phyloP scores from a whole-genome alignment of 331 rosid genomes.

The Quercus tomentella region DNA sequence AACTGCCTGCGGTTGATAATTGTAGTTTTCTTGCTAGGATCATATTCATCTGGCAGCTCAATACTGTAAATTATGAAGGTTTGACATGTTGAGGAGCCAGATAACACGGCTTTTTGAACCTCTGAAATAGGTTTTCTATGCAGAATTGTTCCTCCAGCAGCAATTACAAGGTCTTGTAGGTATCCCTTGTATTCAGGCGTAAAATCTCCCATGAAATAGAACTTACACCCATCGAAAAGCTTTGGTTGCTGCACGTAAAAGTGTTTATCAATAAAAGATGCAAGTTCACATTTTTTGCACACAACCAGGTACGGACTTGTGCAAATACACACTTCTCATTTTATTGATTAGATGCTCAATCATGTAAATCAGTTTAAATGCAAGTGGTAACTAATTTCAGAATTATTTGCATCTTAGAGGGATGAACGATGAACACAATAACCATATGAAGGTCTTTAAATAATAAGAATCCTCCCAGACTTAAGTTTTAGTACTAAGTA shows the following conservation, averaged over 20 bases:
- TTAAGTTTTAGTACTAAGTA: background rate
- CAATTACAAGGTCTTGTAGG: slow-evolving; percentile 69
- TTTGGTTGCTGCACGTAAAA: slow-evolving; percentile 69
- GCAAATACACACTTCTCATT: background rate
- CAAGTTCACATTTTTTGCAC: slow-evolving; percentile 11
- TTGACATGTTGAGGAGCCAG: slow-evolving; percentile 29
- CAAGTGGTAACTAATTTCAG: background rate
- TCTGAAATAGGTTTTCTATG: slow-evolving; percentile 73
- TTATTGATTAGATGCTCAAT: background rate
- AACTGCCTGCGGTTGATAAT: slow-evolving; percentile 34
- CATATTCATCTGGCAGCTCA: slow-evolving; percentile 58
- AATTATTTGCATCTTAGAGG: background rate
- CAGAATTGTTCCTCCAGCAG: slow-evolving; percentile 84
- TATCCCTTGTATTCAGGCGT: slow-evolving; percentile 65
- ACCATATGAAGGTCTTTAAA: background rate
- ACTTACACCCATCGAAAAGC: slow-evolving; percentile 67
- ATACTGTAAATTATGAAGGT: slow-evolving; percentile 69
- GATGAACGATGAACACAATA: background rate
- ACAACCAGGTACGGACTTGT: slow-evolving; percentile 5
- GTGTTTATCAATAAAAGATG: slow-evolving; percentile 6
- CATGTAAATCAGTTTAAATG: too few species aligned
- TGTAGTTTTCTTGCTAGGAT: slow-evolving; percentile 26
- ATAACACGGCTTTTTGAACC: slow-evolving; percentile 15
- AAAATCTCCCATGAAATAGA: slow-evolving; percentile 74
- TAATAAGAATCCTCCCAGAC: too few species aligned